A percentile compares a stretch with the other conserved stretches of the same genome.
Evolutionary conservation across 1,284 basidiomycete species (phyloP).

Genomic region (Puccinia coronata): DNA sequence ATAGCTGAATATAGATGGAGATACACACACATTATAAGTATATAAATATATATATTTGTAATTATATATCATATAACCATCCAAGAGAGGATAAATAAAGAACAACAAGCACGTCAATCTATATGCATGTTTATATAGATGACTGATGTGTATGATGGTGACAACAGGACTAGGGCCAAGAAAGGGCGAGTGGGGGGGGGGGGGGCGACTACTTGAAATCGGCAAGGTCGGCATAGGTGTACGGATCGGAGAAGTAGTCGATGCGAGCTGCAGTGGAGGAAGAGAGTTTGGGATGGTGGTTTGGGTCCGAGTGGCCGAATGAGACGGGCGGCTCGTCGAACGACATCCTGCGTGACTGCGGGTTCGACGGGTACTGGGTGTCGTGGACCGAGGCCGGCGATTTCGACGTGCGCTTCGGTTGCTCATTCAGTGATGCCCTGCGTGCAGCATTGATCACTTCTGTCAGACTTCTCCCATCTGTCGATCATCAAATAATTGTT

Average conservation of each 20-base stretch:
- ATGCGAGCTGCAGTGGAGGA: not conserved
- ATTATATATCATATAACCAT: no score
- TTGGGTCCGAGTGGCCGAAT: not conserved
- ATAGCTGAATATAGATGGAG: no score
- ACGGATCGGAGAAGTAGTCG: not conserved
- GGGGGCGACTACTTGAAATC: conserved; percentile 1
- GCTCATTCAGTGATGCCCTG: not conserved
- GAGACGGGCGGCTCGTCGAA: not conserved
- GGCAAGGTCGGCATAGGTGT: not conserved
- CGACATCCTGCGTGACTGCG: not conserved
- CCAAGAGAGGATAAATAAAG: no score
- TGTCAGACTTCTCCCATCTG: conserved; percentile 15
- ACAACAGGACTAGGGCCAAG: not conserved
- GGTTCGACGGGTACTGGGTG: not conserved
- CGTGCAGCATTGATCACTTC: conserved; percentile 20
- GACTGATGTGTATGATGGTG: no score
- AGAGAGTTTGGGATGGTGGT: not conserved
- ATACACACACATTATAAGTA: no score
- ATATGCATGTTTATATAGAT: no score
- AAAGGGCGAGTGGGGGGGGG: not conserved
- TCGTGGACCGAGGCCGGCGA: not conserved
- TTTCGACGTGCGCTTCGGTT: not conserved
- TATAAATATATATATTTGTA: no score
- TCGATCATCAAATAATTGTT: not conserved
- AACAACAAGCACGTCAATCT: no score